Percentiles rank a stretch among this genome's conserved stretches.
Evolutionary conservation across 148 eudicot genomes (phyloP).

Genomic region (Limonium bicolor): DNA sequence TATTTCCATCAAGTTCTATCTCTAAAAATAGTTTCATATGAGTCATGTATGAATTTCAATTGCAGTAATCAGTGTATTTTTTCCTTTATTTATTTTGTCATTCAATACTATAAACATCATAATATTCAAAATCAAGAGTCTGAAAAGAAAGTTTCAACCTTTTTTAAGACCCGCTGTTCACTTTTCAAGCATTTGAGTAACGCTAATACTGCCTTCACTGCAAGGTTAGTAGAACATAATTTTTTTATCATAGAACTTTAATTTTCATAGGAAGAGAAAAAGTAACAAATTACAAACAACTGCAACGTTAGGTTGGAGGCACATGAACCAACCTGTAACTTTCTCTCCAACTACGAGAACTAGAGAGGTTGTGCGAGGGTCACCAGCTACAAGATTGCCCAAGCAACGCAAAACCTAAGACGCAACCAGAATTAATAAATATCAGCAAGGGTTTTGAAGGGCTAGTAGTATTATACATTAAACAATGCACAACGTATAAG

Average conservation of each 20-base stretch:
- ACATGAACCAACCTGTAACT: conserved; percentile 48
- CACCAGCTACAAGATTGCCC: conserved; percentile 93
- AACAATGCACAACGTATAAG: too few species aligned
- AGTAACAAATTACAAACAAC: not conserved
- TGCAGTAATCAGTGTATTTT: too few species aligned
- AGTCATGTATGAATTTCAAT: too few species aligned
- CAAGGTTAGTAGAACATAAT: too few species aligned
- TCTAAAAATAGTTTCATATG: too few species aligned
- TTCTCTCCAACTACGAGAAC: conserved; percentile 50
- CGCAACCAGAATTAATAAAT: not conserved
- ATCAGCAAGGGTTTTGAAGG: too few species aligned
- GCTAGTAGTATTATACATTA: too few species aligned
- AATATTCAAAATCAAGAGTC: conserved; percentile 1
- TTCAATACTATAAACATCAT: too few species aligned
- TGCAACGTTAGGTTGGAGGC: conserved; percentile 2
- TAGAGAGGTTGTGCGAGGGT: conserved; percentile 38
- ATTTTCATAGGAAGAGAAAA: not conserved
- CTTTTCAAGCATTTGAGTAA: conserved; percentile 62
- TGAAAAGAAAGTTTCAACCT: conserved; percentile 26
- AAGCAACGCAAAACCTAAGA: conserved; percentile 30
- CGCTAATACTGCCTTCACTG: conserved; percentile 59
- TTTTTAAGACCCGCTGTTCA: conserved; percentile 91
- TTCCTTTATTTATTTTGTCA: too few species aligned
- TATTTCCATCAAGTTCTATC: too few species aligned
- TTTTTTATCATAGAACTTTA: not conserved